These are phyloP conservation scores for Vishniacozyma victoriae DNA, from an alignment of 768 basidiomycete species.

Conservation along the genomic window DNA sequence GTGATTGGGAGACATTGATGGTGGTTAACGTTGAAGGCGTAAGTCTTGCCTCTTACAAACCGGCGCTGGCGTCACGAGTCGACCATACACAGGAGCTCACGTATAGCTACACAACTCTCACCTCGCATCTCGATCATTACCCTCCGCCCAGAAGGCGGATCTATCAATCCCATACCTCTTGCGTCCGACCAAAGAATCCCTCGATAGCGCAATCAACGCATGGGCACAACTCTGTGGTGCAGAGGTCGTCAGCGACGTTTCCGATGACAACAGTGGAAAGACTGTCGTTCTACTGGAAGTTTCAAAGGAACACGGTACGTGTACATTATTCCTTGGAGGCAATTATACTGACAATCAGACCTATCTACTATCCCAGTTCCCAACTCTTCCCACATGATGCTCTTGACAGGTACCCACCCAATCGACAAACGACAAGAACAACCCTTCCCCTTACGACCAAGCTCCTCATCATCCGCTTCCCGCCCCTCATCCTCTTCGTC, in stretches of 20 bases:
- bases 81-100: background rate
- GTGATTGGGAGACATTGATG: conserved; percentile 32
- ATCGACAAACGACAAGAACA: conserved; percentile 28
- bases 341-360: background rate
- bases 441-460: conserved; percentile 28
- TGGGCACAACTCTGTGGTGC: conserved; percentile 38
- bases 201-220: conserved; percentile 16
- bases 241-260: conserved; percentile 5
- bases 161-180: conserved; percentile 41
- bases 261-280: conserved; percentile 12
- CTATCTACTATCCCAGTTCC: conserved; percentile 6
- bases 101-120: conserved; percentile 34
- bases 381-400: conserved; percentile 16
- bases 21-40: conserved; percentile 35
- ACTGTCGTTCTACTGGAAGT: conserved; percentile 19
- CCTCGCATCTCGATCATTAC: conserved; percentile 14
- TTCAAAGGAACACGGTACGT: conserved; percentile 14
- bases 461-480: conserved; percentile 8
- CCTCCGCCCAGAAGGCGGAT: conserved; percentile 10
- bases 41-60: conserved; percentile 3
- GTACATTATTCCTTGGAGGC: background rate
- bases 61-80: background rate
- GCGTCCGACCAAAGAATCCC: conserved; percentile 6
- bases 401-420: conserved; percentile 26
- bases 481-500: conserved; percentile 3